A percentile compares a stretch with the other conserved stretches of the same genome.
These are phyloP conservation scores for Trichophyton mentagrophytes DNA, from an alignment of 2,329 filamentous ascomycete species.

Conservation along the genomic window DNA sequence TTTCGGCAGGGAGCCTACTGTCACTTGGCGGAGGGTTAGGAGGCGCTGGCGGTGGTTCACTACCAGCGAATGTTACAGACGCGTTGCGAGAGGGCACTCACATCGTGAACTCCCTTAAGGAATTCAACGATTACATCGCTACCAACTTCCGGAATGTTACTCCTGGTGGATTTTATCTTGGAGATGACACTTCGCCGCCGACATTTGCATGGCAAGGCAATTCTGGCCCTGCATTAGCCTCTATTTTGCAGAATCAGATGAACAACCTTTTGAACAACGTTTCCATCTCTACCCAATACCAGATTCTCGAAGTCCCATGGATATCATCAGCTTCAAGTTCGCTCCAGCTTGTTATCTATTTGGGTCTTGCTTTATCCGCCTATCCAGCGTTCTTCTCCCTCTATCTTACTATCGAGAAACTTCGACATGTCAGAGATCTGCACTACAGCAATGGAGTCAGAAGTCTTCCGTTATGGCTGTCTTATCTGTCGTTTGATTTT, in stretches of 20 bases:
- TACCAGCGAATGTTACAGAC: constrained; percentile 1
- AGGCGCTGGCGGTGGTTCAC: not conserved
- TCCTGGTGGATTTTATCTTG: constrained; percentile 70
- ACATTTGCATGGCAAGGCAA: constrained; percentile 57
- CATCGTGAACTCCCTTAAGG: constrained; percentile 48
- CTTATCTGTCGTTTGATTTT: constrained; percentile 73
- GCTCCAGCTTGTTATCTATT: constrained; percentile 68
- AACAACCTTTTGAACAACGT: constrained; percentile 54
- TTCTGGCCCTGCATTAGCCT: constrained; percentile 43
- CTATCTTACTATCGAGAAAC: constrained; percentile 74
- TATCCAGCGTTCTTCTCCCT: constrained; percentile 80
- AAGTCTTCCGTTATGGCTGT: constrained; percentile 69
- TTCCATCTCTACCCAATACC: constrained; percentile 58
- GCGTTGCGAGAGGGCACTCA: constrained; percentile 5
- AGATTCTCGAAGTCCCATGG: constrained; percentile 64
- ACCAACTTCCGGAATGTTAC: constrained; percentile 54
- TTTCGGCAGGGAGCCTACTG: constrained; percentile 18
- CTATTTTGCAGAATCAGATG: constrained; percentile 49
- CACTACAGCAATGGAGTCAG: constrained; percentile 88
- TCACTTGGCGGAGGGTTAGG: constrained; percentile 12
- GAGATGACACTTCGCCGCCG: constrained; percentile 45
- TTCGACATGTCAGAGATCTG: constrained; percentile 65
- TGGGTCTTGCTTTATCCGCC: constrained; percentile 61
- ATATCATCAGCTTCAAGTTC: constrained; percentile 55
- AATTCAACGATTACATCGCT: constrained; percentile 55